Base-by-base conservation (phyloP, 371 early-diverging fungal genomes). In the Mucor velutinosus region DNA sequence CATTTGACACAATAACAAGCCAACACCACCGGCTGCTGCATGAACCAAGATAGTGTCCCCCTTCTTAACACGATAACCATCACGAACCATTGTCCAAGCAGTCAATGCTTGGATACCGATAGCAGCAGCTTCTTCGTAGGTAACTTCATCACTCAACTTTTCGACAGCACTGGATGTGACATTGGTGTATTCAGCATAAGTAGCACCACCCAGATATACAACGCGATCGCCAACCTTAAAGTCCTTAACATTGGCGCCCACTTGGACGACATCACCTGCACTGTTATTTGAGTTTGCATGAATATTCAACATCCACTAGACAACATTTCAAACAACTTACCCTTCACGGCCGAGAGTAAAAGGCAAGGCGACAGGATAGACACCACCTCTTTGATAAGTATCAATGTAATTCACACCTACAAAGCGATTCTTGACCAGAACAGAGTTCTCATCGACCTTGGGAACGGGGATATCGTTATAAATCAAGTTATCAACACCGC, bases 21-120 rank as follows among this genome's bases (percentile, higher is more conserved):
- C 98, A 11, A 93, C 91, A 14, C 97, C 97, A 17, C 97, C 98
- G 14, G 96, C 96, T 0, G 94, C 96, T 10, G 97, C 97, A 70
- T 94, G 93, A 41, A 97, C 82, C 51, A 97, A 75, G 35, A 96
- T 88, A 73, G 82, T 88, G 69, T 96, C 82, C 29, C 90, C 93
- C 57, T 76, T 75, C 72, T 92, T 79, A 47, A 96, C 94, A n/a
- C 73, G 62, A 72, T 95, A 93, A 7, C 87, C 84, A 53, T 90
- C 79, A 10, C 80, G 83, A 7, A 89, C 88, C 76, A 96, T 80
- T 1, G 91, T 80, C 77, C 88, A 85, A 4, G 94, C 95, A 19
- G 97, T 97, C 65, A 95, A 68, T 4, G 92, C 95, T 73, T 90
- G 90, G 7, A 90, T 65, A n/a, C 87, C 80, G 45, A 76, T 73